phyloP scores from a whole-genome alignment of 306 rosid genomes.

The Cucurbita moschata region DNA sequence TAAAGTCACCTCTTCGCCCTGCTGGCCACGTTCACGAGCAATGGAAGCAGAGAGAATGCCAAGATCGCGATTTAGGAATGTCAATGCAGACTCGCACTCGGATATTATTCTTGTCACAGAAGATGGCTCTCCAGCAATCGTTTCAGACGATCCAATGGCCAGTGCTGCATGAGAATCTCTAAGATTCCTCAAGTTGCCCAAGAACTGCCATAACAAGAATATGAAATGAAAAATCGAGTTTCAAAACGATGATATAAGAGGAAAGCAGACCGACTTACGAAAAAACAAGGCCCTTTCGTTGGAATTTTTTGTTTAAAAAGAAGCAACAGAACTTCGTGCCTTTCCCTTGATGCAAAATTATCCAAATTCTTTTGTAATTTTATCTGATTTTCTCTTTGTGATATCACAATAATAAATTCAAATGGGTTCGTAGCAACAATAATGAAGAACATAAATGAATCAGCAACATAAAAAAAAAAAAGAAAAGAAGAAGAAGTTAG shows the following conservation, averaged over 20 bases:
- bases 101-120: conserved; percentile 75
- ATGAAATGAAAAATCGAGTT: neutral
- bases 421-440: neutral
- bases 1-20: conserved; percentile 36
- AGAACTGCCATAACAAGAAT: conserved; percentile 34
- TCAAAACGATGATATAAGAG: neutral
- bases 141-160: conserved; percentile 75
- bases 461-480: neutral
- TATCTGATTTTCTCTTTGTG: neutral
- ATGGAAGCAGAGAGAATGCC: conserved; percentile 94
- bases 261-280: neutral
- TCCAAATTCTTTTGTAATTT: neutral
- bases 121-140: conserved; percentile 72
- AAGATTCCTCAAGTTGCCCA: conserved; percentile 75
- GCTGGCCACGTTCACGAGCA: conserved; percentile 60
- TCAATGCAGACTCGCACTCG: conserved; percentile 76
- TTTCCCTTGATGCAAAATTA: neutral
- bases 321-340: neutral
- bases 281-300: neutral
- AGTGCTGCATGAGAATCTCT: conserved; percentile 87
- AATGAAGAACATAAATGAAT: neutral
- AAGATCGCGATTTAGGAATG: conserved; percentile 76
- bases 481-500: neutral
- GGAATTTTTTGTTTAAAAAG: neutral
- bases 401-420: neutral